phyloP scores from a whole-genome alignment of 1,284 basidiomycete species.

The Heterobasidion occidentale region DNA sequence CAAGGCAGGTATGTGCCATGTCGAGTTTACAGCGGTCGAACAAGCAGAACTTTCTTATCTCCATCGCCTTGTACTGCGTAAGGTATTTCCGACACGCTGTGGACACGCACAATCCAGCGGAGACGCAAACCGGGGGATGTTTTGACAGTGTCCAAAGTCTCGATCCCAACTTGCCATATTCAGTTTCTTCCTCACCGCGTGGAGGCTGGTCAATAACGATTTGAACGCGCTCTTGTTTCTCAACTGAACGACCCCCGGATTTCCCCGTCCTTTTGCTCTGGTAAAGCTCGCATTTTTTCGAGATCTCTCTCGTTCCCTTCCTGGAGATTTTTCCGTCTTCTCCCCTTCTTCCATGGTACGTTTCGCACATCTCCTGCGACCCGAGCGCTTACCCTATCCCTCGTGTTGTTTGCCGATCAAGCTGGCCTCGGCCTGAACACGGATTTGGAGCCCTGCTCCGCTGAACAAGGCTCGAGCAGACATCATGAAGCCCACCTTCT shows the following conservation, averaged over 20 bases:
- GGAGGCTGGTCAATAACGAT: conserved; percentile 19
- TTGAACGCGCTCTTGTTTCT: conserved; percentile 20
- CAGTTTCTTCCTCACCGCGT: conserved; percentile 30
- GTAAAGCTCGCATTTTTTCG: conserved; percentile 5
- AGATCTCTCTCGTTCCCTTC: neutral
- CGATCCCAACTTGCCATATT: conserved; percentile 51
- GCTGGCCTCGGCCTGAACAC: conserved; percentile 40
- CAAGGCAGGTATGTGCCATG: neutral
- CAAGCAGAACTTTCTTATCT: conserved; percentile 38
- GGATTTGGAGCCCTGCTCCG: conserved; percentile 61
- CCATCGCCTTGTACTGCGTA: conserved; percentile 42
- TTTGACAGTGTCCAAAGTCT: conserved; percentile 48
- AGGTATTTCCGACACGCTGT: conserved; percentile 50
- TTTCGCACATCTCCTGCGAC: conserved; percentile 13
- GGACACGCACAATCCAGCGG: conserved; percentile 44
- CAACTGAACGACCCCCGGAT: conserved; percentile 19
- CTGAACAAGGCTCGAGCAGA: conserved; percentile 50
- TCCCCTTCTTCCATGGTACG: conserved; percentile 24
- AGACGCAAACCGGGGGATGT: conserved; percentile 54
- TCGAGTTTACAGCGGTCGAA: conserved; percentile 13
- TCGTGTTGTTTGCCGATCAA: conserved; percentile 63
- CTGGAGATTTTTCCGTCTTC: neutral
- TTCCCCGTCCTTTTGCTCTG: conserved; percentile 28
- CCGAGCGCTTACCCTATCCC: conserved; percentile 40
- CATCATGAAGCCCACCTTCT: conserved; percentile 50